Evolutionary conservation across 495 filamentous ascomycete species (phyloP).

Genomic region (Aspergillus wentii): DNA sequence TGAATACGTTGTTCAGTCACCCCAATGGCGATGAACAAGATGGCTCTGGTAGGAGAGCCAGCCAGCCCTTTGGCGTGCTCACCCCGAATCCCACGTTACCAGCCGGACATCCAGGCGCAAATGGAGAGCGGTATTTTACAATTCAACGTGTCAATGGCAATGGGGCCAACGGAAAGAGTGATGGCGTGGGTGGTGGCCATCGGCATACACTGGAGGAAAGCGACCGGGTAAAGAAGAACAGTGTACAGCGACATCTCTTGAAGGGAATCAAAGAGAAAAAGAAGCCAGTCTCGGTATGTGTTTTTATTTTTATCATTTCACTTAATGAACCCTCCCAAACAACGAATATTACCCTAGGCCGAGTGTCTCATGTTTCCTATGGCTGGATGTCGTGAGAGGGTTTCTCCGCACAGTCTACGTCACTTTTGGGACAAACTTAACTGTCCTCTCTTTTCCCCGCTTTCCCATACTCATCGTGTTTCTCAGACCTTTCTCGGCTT

Average conservation of each 20-base stretch:
- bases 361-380: too few species aligned
- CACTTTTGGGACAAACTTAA: conserved; percentile 4
- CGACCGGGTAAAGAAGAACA: conserved; percentile 83
- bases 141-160: conserved; percentile 76
- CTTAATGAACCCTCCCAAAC: too few species aligned
- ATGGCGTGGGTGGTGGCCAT: conserved; percentile 62
- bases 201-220: conserved; percentile 74
- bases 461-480: conserved; percentile 3
- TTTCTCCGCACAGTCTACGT: conserved; percentile 4
- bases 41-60: too few species aligned
- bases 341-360: too few species aligned
- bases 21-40: too few species aligned
- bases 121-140: conserved; percentile 59
- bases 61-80: conserved; percentile 39
- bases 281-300: conserved; percentile 54
- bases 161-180: conserved; percentile 67
- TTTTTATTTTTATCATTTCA: conserved; percentile 3
- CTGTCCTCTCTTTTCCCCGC: conserved; percentile 4
- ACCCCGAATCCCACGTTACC: conserved; percentile 29
- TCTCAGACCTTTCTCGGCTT: background rate
- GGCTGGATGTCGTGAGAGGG: background rate
- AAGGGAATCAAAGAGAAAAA: conserved; percentile 66
- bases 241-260: conserved; percentile 61
- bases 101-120: conserved; percentile 38
- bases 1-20: conserved; percentile 17